A percentile compares a stretch with the other conserved stretches of the same genome.
phyloP scores from a whole-genome alignment of 768 basidiomycete species.

The Serendipita vermifera region DNA sequence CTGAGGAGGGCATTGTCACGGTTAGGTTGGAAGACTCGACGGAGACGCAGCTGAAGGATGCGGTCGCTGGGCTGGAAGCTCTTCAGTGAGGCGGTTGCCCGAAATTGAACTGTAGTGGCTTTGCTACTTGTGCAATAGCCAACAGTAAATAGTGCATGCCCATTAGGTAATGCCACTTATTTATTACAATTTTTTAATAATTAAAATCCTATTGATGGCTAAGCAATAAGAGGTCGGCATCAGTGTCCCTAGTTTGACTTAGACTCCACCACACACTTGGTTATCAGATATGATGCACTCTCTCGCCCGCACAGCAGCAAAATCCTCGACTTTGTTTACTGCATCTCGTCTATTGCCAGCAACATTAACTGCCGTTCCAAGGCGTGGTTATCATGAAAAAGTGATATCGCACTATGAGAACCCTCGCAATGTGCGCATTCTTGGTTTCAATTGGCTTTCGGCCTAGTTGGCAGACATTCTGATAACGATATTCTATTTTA shows the following conservation, averaged over 20 bases:
- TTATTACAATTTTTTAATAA: no score
- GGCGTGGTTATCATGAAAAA: constrained; percentile 84
- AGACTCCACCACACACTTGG: not conserved
- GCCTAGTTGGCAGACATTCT: not conserved
- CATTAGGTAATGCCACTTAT: no score
- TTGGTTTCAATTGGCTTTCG: constrained; percentile 9
- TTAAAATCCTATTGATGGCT: no score
- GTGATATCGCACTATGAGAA: constrained; percentile 96
- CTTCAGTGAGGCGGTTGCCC: no score
- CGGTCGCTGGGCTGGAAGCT: constrained; percentile 32
- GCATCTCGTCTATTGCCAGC: not conserved
- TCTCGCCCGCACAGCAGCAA: not conserved
- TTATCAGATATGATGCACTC: not conserved
- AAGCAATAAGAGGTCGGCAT: no score
- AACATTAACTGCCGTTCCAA: constrained; percentile 16
- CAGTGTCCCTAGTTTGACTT: no score
- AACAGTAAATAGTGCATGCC: no score
- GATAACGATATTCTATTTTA: constrained; percentile 40
- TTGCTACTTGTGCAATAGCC: no score
- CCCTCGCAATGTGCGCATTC: constrained; percentile 86
- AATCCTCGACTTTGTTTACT: no score
- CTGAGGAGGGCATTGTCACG: constrained; percentile 53
- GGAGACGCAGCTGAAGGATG: constrained; percentile 41
- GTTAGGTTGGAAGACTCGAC: constrained; percentile 43
- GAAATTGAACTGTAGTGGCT: no score